phyloP scores from a whole-genome alignment of 2,329 filamentous ascomycete species.

The Teratosphaeria nubilosa region DNA sequence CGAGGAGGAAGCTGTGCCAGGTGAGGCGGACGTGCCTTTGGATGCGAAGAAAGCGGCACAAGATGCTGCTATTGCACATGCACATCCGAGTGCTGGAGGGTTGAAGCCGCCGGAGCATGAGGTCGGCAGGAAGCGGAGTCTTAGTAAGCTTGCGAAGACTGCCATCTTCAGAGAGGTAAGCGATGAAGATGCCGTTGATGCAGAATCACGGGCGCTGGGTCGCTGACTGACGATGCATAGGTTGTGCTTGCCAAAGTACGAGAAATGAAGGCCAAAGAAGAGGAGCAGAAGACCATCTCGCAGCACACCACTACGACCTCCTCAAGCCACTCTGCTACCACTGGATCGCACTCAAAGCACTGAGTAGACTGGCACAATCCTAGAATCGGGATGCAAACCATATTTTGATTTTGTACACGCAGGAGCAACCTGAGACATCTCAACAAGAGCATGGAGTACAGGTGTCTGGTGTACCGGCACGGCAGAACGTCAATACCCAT shows the following conservation, averaged over 20 bases:
- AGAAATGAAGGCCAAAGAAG: constrained; percentile 81
- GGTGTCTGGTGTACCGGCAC: neutral
- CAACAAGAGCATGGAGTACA: neutral
- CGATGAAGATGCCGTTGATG: neutral
- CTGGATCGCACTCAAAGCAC: neutral
- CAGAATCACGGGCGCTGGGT: constrained; percentile 4
- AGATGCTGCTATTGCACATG: constrained; percentile 27
- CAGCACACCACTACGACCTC: constrained; percentile 4
- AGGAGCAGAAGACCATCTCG: constrained; percentile 31
- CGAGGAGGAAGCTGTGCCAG: constrained; percentile 60
- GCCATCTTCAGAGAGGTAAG: constrained; percentile 82
- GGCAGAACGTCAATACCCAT: no score
- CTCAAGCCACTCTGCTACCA: neutral
- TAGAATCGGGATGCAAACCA: neutral
- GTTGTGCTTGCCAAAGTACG: constrained; percentile 79
- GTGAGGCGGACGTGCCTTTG: constrained; percentile 50
- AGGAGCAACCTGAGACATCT: neutral
- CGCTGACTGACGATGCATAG: constrained; percentile 6
- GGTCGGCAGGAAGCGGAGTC: constrained; percentile 38
- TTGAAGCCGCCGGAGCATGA: constrained; percentile 15
- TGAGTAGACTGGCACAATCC: neutral
- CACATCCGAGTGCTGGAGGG: constrained; percentile 5
- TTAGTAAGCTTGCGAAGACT: constrained; percentile 50
- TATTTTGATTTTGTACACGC: neutral
- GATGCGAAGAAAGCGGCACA: constrained; percentile 50